Evolutionary conservation across 2,329 filamentous ascomycete species (phyloP).

Genomic region (Mycocentrospora acerina): DNA sequence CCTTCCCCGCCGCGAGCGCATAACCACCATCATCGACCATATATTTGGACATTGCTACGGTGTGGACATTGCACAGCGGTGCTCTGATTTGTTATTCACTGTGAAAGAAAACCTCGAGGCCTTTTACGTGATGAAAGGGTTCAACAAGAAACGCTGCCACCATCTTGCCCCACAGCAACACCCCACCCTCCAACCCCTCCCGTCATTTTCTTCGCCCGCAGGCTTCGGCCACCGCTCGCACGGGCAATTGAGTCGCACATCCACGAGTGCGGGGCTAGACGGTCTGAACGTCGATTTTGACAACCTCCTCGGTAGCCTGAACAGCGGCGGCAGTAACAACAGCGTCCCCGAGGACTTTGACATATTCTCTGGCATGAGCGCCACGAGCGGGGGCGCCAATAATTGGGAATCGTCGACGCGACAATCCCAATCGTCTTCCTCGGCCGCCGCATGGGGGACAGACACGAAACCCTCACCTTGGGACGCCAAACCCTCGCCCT

Average conservation of each 20-base stretch:
- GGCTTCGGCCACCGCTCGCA: constrained; percentile 2
- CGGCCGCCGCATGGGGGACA: no score
- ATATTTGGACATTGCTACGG: constrained; percentile 44
- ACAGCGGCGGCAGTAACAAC: constrained; percentile 13
- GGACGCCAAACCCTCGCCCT: no score
- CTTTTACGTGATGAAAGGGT: constrained; percentile 43
- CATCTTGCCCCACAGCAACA: constrained; percentile 28
- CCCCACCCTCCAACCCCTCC: constrained; percentile 28
- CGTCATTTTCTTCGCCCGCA: constrained; percentile 12
- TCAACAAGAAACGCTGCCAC: constrained; percentile 32
- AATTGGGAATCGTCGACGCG: no score
- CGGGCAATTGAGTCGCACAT: constrained; percentile 23
- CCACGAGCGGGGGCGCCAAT: no score
- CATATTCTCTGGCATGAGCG: constrained; percentile 21
- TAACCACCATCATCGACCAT: constrained; percentile 43
- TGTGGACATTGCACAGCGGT: constrained; percentile 37
- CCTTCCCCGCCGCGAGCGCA: constrained; percentile 36
- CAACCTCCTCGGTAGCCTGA: constrained; percentile 29
- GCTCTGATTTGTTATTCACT: constrained; percentile 38
- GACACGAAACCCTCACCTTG: no score
- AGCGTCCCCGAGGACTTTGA: constrained; percentile 30
- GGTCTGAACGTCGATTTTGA: constrained; percentile 37
- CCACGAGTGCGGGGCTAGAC: constrained; percentile 21
- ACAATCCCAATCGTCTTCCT: no score
- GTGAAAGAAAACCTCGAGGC: constrained; percentile 43